Base-by-base conservation (phyloP, 139 green algal genomes). In the Picocystis salinarum region DNA sequence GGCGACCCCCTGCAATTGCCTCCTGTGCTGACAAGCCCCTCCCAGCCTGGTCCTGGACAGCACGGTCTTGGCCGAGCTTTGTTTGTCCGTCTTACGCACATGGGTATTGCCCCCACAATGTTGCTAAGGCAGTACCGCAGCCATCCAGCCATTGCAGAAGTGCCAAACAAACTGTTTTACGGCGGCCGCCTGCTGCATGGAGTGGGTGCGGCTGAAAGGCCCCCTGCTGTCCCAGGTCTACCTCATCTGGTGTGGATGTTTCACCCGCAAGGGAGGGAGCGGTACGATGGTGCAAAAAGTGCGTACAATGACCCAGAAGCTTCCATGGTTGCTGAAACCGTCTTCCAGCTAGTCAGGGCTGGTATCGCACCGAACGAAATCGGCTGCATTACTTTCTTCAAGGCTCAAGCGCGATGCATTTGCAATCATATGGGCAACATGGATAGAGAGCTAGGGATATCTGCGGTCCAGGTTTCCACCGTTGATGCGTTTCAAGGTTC, bases 401-500 rank as follows among this genome's bases (percentile, higher is more conserved):
- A 56, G 22, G 72, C 61, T 1, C 78, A 89, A 49, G 75, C 68
- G 13, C 4, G 2, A 18, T 33, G 15, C 3, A 50, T 11, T 17
- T 51, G 9, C 18, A 13, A 10, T 7, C 17, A 2, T 7, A 13
- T 40, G 34, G 30, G 28, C 17, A 36, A 20, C 13, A 13, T 26
- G 24, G 10, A 20, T 31, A 6, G 19, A 1, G 18, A 4, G 11
- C 4, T 17, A 18, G 39, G 19, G 33, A 15, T 13, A 59, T n/a
- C 12, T 33, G 11, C 4, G 13, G 46, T 79, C 3, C 56, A 65
- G 33, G 69, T 87, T 4, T 71, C 78, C 3, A 90, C 78, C 1
- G 72, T 90, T n/a, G 78, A 90, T 55, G 74, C 74, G 2, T 90
- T 85, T 52, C 77, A 85, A 65, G 79, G 77, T 13, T 67, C 70